Percentiles rank a stretch among this genome's conserved stretches.
These are phyloP conservation scores for Diaporthe sp. DNA, from an alignment of 2,329 filamentous ascomycete genomes.

Conservation along the genomic window DNA sequence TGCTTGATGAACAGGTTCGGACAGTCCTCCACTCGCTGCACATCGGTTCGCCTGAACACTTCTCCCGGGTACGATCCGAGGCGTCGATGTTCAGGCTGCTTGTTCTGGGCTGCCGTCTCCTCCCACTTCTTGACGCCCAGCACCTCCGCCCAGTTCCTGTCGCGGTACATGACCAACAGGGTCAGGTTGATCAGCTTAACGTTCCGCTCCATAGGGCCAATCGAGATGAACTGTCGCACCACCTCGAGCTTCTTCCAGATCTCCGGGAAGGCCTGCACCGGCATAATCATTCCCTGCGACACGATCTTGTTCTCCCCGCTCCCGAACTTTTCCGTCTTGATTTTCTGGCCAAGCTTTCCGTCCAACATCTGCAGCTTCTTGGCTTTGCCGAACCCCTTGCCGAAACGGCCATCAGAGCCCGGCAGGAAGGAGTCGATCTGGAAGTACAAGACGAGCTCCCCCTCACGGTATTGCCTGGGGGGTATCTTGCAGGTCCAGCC, in stretches of 20 bases:
- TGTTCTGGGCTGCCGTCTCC: neutral
- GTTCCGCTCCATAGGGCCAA: neutral
- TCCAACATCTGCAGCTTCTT: slow-evolving; percentile 35
- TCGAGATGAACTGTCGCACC: slow-evolving; percentile 9
- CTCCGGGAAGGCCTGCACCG: slow-evolving; percentile 42
- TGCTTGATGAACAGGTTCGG: slow-evolving; percentile 46
- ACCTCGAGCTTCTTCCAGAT: slow-evolving; percentile 32
- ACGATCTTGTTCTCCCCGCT: slow-evolving; percentile 40
- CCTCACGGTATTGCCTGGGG: slow-evolving; percentile 38
- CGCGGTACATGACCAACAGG: slow-evolving; percentile 19
- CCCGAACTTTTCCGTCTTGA: slow-evolving; percentile 41
- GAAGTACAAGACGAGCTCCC: slow-evolving; percentile 45
- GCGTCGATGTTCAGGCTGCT: neutral
- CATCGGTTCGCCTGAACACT: slow-evolving; percentile 46
- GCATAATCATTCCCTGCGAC: slow-evolving; percentile 43
- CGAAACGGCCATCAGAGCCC: slow-evolving; percentile 35
- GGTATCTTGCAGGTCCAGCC: slow-evolving; percentile 47
- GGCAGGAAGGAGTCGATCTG: slow-evolving; percentile 49
- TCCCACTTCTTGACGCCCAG: slow-evolving; percentile 47
- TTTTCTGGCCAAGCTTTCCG: slow-evolving; percentile 43
- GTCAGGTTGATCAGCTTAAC: slow-evolving; percentile 14
- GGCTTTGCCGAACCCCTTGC: neutral
- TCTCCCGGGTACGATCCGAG: slow-evolving; percentile 40
- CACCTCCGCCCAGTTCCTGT: slow-evolving; percentile 36
- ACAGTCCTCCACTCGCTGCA: slow-evolving; percentile 47